Base-by-base conservation (phyloP, 2,329 filamentous ascomycete species). In the Cordyceps tenuipes region DNA sequence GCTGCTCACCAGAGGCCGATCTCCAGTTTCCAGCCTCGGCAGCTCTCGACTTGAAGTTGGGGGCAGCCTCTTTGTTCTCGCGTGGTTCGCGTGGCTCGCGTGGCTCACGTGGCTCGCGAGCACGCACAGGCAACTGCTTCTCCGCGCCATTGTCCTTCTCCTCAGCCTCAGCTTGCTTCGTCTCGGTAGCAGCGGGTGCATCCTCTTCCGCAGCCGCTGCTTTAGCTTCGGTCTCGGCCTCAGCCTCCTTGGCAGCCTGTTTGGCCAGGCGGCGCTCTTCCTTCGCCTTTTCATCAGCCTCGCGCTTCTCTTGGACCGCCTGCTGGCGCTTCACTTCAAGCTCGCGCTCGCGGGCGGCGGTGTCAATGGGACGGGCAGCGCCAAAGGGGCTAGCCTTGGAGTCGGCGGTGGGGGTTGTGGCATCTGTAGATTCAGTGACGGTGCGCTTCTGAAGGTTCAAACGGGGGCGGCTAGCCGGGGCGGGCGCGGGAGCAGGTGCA, bases 341-440 rank as follows among this genome's bases (percentile, higher is more conserved):
- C 73, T 95, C 87, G 68, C 87, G 88, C 77, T 97, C 93, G 65
- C 90, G 87, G 15, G 91, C 83, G 50, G 90, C 89, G 51, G 93
- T 97, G 75, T 99, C 92, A 67, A 97, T 96, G 59, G 94, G 94
- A 63, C 89, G 87, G 60, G 94, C 94, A 63, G 89, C 92, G 68
- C 94, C 94, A 71, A 99, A 99, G 46, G 91, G 91, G 73, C 88
- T 97, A 29, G 91, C 83, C 79, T 97, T 97, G 47, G 89, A 79
- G 68, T 94, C 88, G n/a, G 74, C 68, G 10, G 85, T 78, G 26
- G 85, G 71, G 3, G 82, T 76, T 39, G 76, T 65, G 10, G 75
- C 69, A 63, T 83, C 82, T 4, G 78, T 70, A 3, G 78, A 81
- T 68, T 96, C 92, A 0, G 92, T 87, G 13, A 97, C 90, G 4